phyloP scores from a whole-genome alignment of 1,284 basidiomycete species.

The Naganishia liquefaciens region DNA sequence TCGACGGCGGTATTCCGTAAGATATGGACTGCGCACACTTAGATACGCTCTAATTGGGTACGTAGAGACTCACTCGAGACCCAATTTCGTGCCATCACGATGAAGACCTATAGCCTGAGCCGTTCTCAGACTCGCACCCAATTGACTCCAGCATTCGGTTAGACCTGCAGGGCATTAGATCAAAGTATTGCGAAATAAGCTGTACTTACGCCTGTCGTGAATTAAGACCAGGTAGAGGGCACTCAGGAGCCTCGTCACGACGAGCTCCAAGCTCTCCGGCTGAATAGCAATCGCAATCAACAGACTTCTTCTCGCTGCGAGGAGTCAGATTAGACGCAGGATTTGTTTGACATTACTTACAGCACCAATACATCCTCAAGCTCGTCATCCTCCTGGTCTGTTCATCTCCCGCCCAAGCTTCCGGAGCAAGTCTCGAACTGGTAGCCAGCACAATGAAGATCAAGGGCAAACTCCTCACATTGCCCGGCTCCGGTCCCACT shows the following conservation, averaged over 20 bases:
- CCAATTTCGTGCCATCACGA: conserved; percentile 80
- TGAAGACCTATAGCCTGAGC: conserved; percentile 92
- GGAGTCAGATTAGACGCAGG: background rate
- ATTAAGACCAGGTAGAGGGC: conserved; percentile 83
- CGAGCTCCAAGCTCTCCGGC: conserved; percentile 82
- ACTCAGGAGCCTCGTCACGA: conserved; percentile 83
- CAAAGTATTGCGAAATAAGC: background rate
- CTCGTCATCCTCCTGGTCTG: conserved; percentile 73
- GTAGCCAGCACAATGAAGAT: conserved; percentile 93
- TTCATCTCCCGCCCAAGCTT: conserved; percentile 75
- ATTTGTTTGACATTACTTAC: conserved; percentile 58
- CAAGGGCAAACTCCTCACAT: conserved; percentile 83
- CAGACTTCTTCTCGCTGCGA: conserved; percentile 74
- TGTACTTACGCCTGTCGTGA: conserved; percentile 49
- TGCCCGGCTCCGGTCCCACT: conserved; percentile 66
- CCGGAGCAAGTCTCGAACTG: conserved; percentile 78
- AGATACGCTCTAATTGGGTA: background rate
- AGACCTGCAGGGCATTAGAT: conserved; percentile 30
- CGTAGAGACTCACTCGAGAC: conserved; percentile 58
- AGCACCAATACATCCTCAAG: conserved; percentile 88
- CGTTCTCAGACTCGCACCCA: conserved; percentile 87
- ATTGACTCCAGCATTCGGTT: conserved; percentile 87
- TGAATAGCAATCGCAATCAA: conserved; percentile 87
- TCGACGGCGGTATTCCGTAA: conserved; percentile 83
- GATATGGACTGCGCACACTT: conserved; percentile 59